phyloP scores from a whole-genome alignment of 352 stramenopile species.

The Pythium guiyangense region DNA sequence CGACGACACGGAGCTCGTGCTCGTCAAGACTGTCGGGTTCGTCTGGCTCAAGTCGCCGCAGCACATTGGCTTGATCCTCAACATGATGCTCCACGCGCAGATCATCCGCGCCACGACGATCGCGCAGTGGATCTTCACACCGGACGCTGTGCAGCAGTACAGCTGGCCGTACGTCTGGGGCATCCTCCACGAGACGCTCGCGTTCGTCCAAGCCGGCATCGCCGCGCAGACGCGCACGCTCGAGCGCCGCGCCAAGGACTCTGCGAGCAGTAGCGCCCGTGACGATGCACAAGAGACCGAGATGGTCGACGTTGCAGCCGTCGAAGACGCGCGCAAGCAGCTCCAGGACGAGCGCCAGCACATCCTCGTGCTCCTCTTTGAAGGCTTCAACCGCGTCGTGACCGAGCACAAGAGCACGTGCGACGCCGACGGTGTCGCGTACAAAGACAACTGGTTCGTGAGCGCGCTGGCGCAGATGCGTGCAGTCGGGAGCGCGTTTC shows the following conservation, averaged over 20 bases:
- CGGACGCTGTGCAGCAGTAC: slow-evolving; percentile 82
- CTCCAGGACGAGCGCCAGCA: slow-evolving; percentile 45
- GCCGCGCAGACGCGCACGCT: slow-evolving; percentile 27
- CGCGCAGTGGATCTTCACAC: slow-evolving; percentile 72
- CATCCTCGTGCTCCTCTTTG: slow-evolving; percentile 53
- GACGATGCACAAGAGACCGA: slow-evolving; percentile 30
- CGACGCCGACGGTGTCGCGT: slow-evolving; percentile 61
- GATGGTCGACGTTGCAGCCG: slow-evolving; percentile 38
- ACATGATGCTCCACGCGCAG: slow-evolving; percentile 72
- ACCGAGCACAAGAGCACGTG: slow-evolving; percentile 75
- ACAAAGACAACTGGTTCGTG: slow-evolving; percentile 79
- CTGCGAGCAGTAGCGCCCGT: background rate
- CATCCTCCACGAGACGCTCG: slow-evolving; percentile 69
- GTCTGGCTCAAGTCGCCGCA: slow-evolving; percentile 84
- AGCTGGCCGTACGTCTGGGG: slow-evolving; percentile 87
- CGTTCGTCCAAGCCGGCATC: slow-evolving; percentile 45
- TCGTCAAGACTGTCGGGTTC: slow-evolving; percentile 63
- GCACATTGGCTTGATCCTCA: slow-evolving; percentile 76
- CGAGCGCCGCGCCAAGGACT: slow-evolving; percentile 9
- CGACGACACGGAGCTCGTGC: slow-evolving; percentile 42
- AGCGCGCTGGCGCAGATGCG: slow-evolving; percentile 74
- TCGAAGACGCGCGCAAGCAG: slow-evolving; percentile 34
- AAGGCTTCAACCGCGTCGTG: slow-evolving; percentile 69
- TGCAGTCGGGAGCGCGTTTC: slow-evolving; percentile 51
- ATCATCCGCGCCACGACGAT: slow-evolving; percentile 69